Evolutionary conservation across 2,329 filamentous ascomycete species (phyloP).

Genomic region (Fusarium sp.): DNA sequence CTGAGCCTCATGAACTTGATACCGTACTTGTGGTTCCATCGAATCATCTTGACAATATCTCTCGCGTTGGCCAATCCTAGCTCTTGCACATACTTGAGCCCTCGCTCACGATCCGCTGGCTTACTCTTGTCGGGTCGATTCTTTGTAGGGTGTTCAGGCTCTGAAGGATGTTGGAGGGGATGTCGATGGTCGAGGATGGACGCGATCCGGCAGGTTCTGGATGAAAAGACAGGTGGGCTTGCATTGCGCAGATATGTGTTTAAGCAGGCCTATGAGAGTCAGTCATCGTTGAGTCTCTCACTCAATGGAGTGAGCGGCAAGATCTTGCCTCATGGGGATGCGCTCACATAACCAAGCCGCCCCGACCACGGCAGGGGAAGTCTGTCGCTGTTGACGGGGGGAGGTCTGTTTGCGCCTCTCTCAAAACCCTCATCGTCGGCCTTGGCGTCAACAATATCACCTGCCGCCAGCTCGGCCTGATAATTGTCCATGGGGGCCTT

Average conservation of each 20-base stretch:
- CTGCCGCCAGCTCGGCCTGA: conserved; percentile 37
- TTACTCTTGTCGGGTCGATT: conserved; percentile 84
- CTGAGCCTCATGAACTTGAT: conserved; percentile 94
- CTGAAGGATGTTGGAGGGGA: conserved; percentile 79
- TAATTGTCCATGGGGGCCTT: conserved; percentile 36
- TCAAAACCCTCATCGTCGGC: conserved; percentile 44
- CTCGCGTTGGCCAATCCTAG: conserved; percentile 84
- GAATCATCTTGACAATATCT: conserved; percentile 86
- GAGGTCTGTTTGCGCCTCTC: conserved; percentile 66
- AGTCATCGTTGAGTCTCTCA: background rate
- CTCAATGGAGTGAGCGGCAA: conserved; percentile 17
- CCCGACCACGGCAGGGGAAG: conserved; percentile 93
- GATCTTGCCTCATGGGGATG: conserved; percentile 11
- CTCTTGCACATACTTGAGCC: conserved; percentile 79
- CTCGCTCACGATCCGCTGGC: conserved; percentile 73
- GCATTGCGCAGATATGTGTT: conserved; percentile 90
- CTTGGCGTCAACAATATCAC: conserved; percentile 35
- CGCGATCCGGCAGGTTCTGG: conserved; percentile 89
- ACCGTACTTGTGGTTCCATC: conserved; percentile 91
- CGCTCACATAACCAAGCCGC: conserved; percentile 83
- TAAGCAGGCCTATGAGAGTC: conserved; percentile 75
- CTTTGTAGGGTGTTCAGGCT: conserved; percentile 84
- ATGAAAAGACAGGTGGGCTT: conserved; percentile 88
- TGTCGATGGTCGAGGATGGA: conserved; percentile 92
- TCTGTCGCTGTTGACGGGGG: conserved; percentile 84